A percentile compares a stretch with the other conserved stretches of the same genome.
Conservation (phyloP, 257 asterid species). For the Solanum paucissectum region DNA sequence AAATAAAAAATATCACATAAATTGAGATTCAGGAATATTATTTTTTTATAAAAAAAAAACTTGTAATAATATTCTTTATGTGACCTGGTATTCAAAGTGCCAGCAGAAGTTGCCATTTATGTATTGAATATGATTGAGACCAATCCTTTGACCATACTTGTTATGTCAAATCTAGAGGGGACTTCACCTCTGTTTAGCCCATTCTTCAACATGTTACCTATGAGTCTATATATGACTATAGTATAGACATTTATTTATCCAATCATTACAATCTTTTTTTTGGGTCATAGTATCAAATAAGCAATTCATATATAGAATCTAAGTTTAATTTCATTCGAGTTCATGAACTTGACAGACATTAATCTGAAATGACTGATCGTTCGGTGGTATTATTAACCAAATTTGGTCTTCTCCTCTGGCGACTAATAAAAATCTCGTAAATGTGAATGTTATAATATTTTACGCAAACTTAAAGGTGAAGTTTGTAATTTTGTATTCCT, state of each 20-base stretch:
- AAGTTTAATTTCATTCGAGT: background rate
- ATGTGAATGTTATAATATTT: background rate
- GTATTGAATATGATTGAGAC: conserved; percentile 3
- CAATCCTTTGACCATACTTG: conserved; percentile 4
- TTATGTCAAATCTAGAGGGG: conserved; percentile 17
- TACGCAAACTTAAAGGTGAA: background rate
- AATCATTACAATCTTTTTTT: background rate
- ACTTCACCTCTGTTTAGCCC: background rate
- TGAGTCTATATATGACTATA: background rate
- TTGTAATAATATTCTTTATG: background rate
- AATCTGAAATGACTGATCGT: background rate
- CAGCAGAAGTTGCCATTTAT: background rate
- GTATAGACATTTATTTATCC: background rate
- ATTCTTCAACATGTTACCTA: background rate
- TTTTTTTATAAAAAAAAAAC: no score
- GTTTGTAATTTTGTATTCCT: background rate
- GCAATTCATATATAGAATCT: background rate
- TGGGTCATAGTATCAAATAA: background rate
- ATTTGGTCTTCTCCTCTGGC: background rate
- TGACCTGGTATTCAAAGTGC: background rate
- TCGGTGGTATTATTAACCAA: background rate
- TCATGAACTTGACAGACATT: background rate
- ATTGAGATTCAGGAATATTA: no score
- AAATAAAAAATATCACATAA: background rate
- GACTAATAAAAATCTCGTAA: background rate